phyloP scores from a whole-genome alignment of 768 basidiomycete genomes.

The Rubroboletus satanas region DNA sequence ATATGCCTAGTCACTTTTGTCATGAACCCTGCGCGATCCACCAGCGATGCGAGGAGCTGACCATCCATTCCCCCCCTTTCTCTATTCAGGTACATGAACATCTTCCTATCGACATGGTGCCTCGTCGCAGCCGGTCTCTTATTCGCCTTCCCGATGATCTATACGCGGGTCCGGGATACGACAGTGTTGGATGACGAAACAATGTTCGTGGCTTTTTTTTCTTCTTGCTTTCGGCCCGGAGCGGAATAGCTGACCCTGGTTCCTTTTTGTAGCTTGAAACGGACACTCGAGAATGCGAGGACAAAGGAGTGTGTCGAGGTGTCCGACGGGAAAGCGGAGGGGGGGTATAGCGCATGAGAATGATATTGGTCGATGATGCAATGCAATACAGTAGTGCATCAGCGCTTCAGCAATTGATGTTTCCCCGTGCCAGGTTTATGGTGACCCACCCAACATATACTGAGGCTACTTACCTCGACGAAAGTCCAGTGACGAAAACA shows the following conservation, averaged over 20 bases:
- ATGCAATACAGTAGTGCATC: background rate
- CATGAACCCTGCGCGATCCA: background rate
- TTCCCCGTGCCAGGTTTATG: background rate
- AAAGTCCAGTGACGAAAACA: too few species aligned
- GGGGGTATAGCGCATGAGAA: background rate
- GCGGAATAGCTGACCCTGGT: background rate
- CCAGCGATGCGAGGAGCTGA: background rate
- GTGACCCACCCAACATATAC: background rate
- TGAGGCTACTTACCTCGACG: background rate
- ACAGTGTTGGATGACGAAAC: conserved; percentile 52
- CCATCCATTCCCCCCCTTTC: too few species aligned
- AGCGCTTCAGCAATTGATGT: background rate
- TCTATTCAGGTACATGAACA: conserved; percentile 51
- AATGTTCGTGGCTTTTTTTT: conserved; percentile 38
- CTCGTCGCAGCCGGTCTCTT: conserved; percentile 60
- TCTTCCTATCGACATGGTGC: conserved; percentile 70
- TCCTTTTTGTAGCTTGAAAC: conserved; percentile 2
- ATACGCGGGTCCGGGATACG: conserved; percentile 58
- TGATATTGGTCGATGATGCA: background rate
- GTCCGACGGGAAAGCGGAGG: background rate
- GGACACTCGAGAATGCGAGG: background rate
- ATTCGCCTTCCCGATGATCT: conserved; percentile 69
- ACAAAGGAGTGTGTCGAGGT: background rate
- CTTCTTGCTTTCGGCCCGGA: background rate
- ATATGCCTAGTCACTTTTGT: background rate